Evolutionary conservation across 176 grass and related monocot genomes (phyloP).

Genomic region (Eragrostis curvula): DNA sequence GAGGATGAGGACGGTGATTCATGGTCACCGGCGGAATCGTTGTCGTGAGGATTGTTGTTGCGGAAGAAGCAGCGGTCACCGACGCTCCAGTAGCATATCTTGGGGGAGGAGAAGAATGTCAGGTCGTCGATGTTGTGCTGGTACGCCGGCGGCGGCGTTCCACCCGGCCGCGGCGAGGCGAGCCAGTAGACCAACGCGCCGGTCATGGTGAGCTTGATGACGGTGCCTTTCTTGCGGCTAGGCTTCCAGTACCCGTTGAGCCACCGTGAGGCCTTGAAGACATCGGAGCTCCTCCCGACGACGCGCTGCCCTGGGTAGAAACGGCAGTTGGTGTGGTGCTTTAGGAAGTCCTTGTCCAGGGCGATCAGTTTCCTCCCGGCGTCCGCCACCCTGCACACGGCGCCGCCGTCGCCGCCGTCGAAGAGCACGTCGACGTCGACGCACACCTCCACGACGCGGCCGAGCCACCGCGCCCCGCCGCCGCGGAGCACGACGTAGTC

Average conservation of each 20-base stretch:
- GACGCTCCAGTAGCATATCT: not conserved
- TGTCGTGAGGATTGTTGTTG: too few species aligned
- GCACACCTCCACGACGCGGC: not conserved
- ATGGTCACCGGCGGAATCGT: too few species aligned
- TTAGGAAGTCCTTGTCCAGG: not conserved
- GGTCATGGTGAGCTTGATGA: not conserved
- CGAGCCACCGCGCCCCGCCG: not conserved
- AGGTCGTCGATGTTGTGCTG: not conserved
- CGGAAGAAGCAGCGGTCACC: conserved; percentile 22
- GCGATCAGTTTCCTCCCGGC: not conserved
- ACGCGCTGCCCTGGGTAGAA: conserved; percentile 7
- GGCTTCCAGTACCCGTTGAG: conserved; percentile 22
- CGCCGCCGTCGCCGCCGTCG: not conserved
- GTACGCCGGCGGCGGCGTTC: not conserved
- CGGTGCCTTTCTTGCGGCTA: not conserved
- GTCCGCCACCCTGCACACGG: not conserved
- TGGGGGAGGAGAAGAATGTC: not conserved
- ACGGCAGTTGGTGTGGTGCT: not conserved
- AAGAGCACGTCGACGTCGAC: conserved; percentile 18
- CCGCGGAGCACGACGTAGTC: not conserved
- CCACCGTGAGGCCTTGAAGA: not conserved
- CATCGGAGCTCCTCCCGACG: too few species aligned
- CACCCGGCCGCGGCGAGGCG: not conserved
- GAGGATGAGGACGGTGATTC: too few species aligned
- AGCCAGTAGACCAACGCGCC: conserved; percentile 28